Base-by-base conservation (phyloP, 2,329 filamentous ascomycete species). In the Gyromitra esculenta region DNA sequence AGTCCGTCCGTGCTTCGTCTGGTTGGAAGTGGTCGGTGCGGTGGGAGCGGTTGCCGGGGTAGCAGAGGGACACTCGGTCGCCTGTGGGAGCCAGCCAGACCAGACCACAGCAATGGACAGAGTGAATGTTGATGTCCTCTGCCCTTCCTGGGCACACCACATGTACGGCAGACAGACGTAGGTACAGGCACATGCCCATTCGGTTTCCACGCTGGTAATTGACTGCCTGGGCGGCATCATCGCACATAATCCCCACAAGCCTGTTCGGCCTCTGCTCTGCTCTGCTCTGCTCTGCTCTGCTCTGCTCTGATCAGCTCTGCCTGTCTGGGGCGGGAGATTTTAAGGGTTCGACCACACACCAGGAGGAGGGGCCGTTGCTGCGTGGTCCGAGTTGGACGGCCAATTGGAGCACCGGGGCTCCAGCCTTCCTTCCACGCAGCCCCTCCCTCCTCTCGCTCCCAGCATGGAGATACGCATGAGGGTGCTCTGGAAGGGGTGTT, bases 361-460 rank as follows among this genome's bases (percentile, higher is more conserved):
- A 21, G 62, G 13, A 5, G 39, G 37, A 41, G 39, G 7, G 57
- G 31, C 21, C 45, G 45, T 48, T 74, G 71, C 70, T 74, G 68
- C 71, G 72, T 70, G 72, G 64, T 72, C 68, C 57, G 59, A 72
- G 68, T 64, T 64, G 56, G n/a, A 13, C 41, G 18, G 52, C 54
- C 54, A 73, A 67, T 73, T 73, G 70, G 52, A 37, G 37, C 4
- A 1, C 35, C 9, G n/a, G 35, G 9, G 6, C 13, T 15, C 21
- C 39, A 65, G 39, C 41, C 62, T 35, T n/a, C 37, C 21, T 48
- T 31, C 25, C 25, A 37, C 25, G 18, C 25, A 21, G 18, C 18
- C 18, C 18, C 18, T 21, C 18, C 18, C 18, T 21, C 18, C 18
- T 21, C 18, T 21, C 18, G 18, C 18, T 21, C 18, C 18, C 18